Evolutionary conservation across 805 yeast genomes (phyloP), one percentile per base, ranked within the genome.

Genomic region (Wickerhamiella spandovensis): DNA sequence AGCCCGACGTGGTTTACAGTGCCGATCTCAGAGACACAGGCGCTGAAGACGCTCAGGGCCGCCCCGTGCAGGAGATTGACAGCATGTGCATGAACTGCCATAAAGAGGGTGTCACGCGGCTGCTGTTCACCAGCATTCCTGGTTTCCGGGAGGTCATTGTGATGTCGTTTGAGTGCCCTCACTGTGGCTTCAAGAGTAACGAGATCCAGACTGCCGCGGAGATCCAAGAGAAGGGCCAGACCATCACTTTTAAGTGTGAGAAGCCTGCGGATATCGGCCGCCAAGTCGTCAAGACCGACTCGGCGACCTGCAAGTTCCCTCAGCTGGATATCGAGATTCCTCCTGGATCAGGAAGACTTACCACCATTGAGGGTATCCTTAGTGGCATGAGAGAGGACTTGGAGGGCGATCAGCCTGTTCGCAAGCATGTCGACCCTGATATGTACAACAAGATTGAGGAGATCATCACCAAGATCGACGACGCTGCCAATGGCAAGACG

Each of bases 71-170:
- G 65, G 97, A 92, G 65, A 78, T 92, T 55, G 90, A 90, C 63
- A 87, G 97, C 8, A 69, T 92, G 39, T 92, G 99, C 71, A 89
- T 92, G 96, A 86, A 85, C 72, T 92, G 99, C 67, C 84, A 81
- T 55, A 71, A 90, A 57, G 75, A 78, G 51, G 99, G 99, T 52
- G 72, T 72, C 48, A 92, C 98, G 4, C 71, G 94, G 57, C 66
- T 92, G 64, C 72, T 92, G 43, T 71, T 92, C 60, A 92, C 99
- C 13, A 74, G 79, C 48, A 92, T 92, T 59, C 99, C 99, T 18
- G 87, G 72, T 61, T 92, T 92, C 70, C 73, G 89, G 56, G 97
- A 92, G 65, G 79, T 92, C 48, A 84, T 92, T 48, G 65, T 92
- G 51, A 90, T 92, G 95, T 88, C 97, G 1, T 92, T 92, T 66